Percentiles rank a stretch among this genome's conserved stretches.
Conservation (phyloP, 768 basidiomycete genomes). For the Collybia nuda region DNA sequence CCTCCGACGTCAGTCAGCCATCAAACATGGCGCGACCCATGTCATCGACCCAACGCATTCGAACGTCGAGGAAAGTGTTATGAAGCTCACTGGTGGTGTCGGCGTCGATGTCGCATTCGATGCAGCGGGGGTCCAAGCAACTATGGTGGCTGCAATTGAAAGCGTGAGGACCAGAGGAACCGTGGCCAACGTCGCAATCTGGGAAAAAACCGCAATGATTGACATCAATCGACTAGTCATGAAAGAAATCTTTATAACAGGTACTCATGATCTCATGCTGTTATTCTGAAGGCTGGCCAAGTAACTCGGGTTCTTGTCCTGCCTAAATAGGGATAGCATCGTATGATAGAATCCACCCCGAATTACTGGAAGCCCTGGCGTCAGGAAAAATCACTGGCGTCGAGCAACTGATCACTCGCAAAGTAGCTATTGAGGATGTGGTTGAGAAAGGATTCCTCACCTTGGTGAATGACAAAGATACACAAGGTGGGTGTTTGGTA, state of each 20-base stretch:
- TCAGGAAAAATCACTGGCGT: conserved; percentile 35
- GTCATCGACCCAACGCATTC: conserved; percentile 31
- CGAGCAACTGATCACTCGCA: conserved; percentile 38
- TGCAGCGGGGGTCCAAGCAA: conserved; percentile 41
- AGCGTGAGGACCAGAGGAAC: conserved; percentile 37
- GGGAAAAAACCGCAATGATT: conserved; percentile 33
- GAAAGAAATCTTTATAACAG: conserved; percentile 37
- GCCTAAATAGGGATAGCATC: conserved; percentile 26
- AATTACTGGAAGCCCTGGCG: conserved; percentile 34
- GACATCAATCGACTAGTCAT: conserved; percentile 34
- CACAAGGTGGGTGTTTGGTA: conserved; percentile 28
- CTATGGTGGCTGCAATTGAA: conserved; percentile 32
- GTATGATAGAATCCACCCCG: conserved; percentile 36
- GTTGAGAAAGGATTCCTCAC: conserved; percentile 38
- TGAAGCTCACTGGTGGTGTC: conserved; percentile 24
- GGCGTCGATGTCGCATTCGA: conserved; percentile 49
- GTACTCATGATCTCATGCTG: conserved; percentile 17
- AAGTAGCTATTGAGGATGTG: conserved; percentile 37
- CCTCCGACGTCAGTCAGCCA: conserved; percentile 35
- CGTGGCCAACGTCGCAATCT: conserved; percentile 40
- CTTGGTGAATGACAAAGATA: conserved; percentile 36
- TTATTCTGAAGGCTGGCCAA: background rate
- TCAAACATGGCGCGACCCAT: conserved; percentile 34
- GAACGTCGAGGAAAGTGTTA: conserved; percentile 23
- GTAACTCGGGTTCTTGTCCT: background rate